A percentile compares a stretch with the other conserved stretches of the same genome.
Conservation (phyloP, 768 basidiomycete genomes). For the Lentinula sp. region DNA sequence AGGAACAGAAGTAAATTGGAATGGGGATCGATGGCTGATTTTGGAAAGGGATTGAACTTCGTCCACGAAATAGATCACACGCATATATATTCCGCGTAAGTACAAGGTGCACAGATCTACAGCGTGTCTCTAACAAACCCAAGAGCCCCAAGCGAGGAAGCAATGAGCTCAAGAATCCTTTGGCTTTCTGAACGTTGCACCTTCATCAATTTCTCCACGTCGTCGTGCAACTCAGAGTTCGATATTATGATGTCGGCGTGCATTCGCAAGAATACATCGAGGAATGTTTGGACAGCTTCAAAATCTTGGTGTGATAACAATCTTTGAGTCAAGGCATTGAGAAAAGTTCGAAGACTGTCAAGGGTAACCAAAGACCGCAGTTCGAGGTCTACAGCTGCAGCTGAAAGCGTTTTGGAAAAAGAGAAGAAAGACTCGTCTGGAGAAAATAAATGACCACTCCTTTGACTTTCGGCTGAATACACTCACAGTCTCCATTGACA, state of each 20-base stretch:
- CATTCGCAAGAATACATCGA: conserved; percentile 76
- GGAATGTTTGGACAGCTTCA: conserved; percentile 88
- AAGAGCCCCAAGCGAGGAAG: conserved; percentile 69
- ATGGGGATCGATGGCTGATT: neutral
- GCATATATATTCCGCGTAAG: neutral
- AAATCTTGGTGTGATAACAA: conserved; percentile 83
- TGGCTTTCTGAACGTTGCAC: conserved; percentile 76
- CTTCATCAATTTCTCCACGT: conserved; percentile 51
- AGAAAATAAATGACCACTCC: conserved; percentile 4
- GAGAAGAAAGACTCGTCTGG: conserved; percentile 79
- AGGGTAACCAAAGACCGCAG: conserved; percentile 71
- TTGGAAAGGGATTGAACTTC: neutral
- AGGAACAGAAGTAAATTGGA: neutral
- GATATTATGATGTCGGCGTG: conserved; percentile 78
- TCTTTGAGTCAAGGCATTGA: conserved; percentile 67
- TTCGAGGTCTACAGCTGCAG: conserved; percentile 88
- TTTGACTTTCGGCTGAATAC: neutral
- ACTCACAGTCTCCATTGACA: conserved; percentile 64
- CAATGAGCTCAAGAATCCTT: conserved; percentile 68
- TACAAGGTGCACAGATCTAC: conserved; percentile 22
- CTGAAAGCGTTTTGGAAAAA: conserved; percentile 80
- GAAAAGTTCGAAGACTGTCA: conserved; percentile 58
- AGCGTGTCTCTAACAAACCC: conserved; percentile 68
- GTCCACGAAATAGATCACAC: neutral
- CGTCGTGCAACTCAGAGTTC: conserved; percentile 56